Conservation (phyloP, 2,329 filamentous ascomycete species). For the Colletotrichum noveboracense region DNA sequence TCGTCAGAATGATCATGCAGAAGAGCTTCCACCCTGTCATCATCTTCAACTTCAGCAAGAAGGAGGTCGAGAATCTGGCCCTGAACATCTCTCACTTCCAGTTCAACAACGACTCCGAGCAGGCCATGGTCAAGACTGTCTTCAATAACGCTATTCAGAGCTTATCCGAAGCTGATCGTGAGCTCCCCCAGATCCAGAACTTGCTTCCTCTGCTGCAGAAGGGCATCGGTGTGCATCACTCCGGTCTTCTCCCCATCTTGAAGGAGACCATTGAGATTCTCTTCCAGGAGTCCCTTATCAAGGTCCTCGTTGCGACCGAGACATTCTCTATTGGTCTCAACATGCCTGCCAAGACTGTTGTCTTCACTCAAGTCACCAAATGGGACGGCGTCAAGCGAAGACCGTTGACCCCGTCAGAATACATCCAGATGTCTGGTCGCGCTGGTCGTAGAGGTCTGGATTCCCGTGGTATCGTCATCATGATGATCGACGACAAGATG, state of each 20-base stretch:
- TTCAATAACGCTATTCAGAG: constrained; percentile 93
- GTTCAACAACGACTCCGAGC: constrained; percentile 97
- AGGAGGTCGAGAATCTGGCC: constrained; percentile 91
- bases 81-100: constrained; percentile 84
- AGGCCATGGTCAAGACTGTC: constrained; percentile 91
- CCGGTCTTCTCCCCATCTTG: constrained; percentile 89
- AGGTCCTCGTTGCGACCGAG: constrained; percentile 96
- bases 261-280: constrained; percentile 99
- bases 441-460: constrained; percentile 96
- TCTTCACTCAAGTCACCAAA: constrained; percentile 97
- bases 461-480: constrained; percentile 97
- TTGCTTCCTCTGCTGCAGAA: constrained; percentile 87
- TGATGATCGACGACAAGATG: constrained; percentile 98
- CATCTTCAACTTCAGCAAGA: constrained; percentile 99
- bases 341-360: constrained; percentile 98
- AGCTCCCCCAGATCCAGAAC: constrained; percentile 88
- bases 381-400: constrained; percentile 84
- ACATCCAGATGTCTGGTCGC: constrained; percentile 98
- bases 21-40: constrained; percentile 98
- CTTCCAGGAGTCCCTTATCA: constrained; percentile 97
- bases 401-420: constrained; percentile 92
- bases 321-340: constrained; percentile 99
- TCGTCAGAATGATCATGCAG: constrained; percentile 98
- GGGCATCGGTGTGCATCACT: constrained; percentile 97
- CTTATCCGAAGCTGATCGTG: constrained; percentile 88